A percentile compares a stretch with the other conserved stretches of the same genome.
Evolutionary conservation across 1,139 yeast genomes (phyloP).

Genomic region (Suhomyces taliae): DNA sequence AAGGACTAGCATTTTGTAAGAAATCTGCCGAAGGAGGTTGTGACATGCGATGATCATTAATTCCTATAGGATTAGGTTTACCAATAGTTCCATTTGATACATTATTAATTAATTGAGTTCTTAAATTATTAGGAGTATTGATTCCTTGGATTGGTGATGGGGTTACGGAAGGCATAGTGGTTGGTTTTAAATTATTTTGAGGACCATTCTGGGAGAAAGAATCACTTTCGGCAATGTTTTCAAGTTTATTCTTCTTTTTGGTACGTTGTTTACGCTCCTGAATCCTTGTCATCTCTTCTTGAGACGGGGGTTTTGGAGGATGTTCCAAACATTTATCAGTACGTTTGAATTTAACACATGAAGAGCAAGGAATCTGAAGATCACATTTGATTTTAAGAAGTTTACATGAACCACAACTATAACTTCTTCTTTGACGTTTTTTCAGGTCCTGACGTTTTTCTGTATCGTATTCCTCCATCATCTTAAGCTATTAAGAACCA

Average conservation of each 20-base stretch:
- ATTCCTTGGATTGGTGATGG: neutral
- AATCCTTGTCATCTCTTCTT: conserved; percentile 21
- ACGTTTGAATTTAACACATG: conserved; percentile 47
- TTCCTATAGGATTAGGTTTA: neutral
- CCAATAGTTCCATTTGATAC: too few relatives aligned
- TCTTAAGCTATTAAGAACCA: too few relatives aligned
- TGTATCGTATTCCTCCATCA: conserved; percentile 2
- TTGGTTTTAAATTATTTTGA: neutral
- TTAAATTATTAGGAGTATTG: neutral
- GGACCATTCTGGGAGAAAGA: neutral
- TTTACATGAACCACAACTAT: conserved; percentile 60
- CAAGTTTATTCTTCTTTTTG: conserved; percentile 8
- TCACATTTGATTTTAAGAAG: conserved; percentile 55
- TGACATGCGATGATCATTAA: neutral
- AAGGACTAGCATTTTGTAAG: neutral
- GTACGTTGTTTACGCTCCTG: conserved; percentile 18
- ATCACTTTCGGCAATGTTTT: neutral
- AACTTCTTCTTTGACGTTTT: conserved; percentile 47
- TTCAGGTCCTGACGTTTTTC: conserved; percentile 8
- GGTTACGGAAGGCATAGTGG: neutral
- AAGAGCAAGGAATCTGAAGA: conserved; percentile 48
- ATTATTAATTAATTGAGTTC: neutral
- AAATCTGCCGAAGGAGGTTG: neutral
- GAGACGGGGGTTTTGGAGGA: conserved; percentile 51
- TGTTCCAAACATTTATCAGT: conserved; percentile 35